Conservation (phyloP, 495 filamentous ascomycete genomes). For the Aspergillus bertholletiae region DNA sequence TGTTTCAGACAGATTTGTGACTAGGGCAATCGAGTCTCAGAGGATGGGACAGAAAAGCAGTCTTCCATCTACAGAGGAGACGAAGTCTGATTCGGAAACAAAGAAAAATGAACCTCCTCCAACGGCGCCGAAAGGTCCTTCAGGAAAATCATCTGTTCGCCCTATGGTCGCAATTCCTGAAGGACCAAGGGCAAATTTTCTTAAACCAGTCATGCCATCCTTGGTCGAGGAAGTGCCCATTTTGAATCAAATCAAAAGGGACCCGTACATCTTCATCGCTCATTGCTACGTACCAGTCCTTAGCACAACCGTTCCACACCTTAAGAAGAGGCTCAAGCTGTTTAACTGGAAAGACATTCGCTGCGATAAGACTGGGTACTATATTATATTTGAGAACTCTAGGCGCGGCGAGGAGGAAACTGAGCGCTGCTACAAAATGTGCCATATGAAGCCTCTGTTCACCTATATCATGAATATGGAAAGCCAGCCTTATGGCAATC, state of each 20-base stretch:
- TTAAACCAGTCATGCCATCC: slow-evolving; percentile 44
- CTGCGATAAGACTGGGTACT: slow-evolving; percentile 83
- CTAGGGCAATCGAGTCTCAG: slow-evolving; percentile 63
- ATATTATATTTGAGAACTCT: slow-evolving; percentile 79
- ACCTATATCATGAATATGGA: slow-evolving; percentile 94
- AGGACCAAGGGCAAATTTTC: slow-evolving; percentile 36
- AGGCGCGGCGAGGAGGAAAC: slow-evolving; percentile 73
- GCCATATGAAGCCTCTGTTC: slow-evolving; percentile 76
- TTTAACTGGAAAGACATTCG: slow-evolving; percentile 75
- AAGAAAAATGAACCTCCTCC: slow-evolving; percentile 65
- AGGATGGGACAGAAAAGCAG: slow-evolving; percentile 44
- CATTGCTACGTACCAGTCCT: slow-evolving; percentile 86
- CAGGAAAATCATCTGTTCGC: slow-evolving; percentile 54
- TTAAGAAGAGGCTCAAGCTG: slow-evolving; percentile 79
- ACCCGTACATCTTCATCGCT: slow-evolving; percentile 91
- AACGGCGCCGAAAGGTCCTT: slow-evolving; percentile 82
- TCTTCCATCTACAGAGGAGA: slow-evolving; percentile 16
- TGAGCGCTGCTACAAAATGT: slow-evolving; percentile 67
- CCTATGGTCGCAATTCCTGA: slow-evolving; percentile 39
- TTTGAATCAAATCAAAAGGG: slow-evolving; percentile 62
- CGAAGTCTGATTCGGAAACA: slow-evolving; percentile 22
- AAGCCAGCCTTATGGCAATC: slow-evolving; percentile 66
- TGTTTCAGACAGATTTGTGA: slow-evolving; percentile 70
- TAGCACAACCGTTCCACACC: slow-evolving; percentile 73
- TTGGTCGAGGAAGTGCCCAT: slow-evolving; percentile 60